Base-by-base conservation (phyloP, 805 yeast species). In the Barnettozyma populi region DNA sequence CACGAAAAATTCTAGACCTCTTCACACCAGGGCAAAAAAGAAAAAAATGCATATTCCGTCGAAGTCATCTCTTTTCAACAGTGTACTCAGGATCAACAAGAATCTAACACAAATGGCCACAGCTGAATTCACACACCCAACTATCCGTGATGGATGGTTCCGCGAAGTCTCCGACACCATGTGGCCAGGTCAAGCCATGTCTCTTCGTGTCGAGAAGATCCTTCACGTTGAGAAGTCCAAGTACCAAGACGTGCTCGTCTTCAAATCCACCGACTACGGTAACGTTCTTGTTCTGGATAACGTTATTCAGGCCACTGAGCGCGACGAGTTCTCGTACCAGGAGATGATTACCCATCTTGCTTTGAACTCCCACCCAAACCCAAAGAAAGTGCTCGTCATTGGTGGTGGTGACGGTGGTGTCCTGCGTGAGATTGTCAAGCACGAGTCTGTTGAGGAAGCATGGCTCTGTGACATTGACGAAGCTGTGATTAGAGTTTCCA, bases 391-490 rank as follows among this genome's bases (percentile, higher is more conserved):
- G 21, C 75, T 92, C 48, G 98, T 92, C 54, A 86, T 92, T 63
- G 99, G 99, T 50, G 99, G 99, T 55, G 99, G 99, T 63, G 99
- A 92, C 68, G 99, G 99, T 60, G 98, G 98, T 70, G 98, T 92
- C 45, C 78, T 92, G 62, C 82, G 98, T 71, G 98, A 92, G 71
- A 77, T 90, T 63, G 87, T 90, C 63, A 92, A 92, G 72, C 97
- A 92, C 70, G 82, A 78, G 45, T 67, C 78, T 51, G 88, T 92
- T 47, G 96, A 90, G 68, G 85, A 84, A 70, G 96, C 95, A 42
- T 79, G 86, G 72, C 75, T 92, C 56, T 90, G 96, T 69, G 99
- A 92, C 70, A 92, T 92, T 58, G 99, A 92, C 63, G 97, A 89
- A 71, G 82, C 90, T 39, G 98, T 90, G 50, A 88, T 90, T 63